Evolutionary conservation across 2,329 filamentous ascomycete species (phyloP).

Genomic region (Sporothrix curviconia): DNA sequence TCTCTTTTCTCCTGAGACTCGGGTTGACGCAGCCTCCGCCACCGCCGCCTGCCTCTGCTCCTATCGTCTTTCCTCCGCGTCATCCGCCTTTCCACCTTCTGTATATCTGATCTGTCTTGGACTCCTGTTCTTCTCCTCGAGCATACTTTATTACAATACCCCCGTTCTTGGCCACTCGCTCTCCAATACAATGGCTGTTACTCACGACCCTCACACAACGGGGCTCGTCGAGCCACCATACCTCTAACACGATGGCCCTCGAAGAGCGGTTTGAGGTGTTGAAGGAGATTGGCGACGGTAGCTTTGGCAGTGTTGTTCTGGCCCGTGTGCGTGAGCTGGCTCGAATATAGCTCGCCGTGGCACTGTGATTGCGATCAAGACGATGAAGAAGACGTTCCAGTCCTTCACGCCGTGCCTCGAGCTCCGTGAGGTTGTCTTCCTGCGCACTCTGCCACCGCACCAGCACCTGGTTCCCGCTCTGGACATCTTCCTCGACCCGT

Average conservation of each 20-base stretch:
- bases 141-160: background rate
- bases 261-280: conserved; percentile 95
- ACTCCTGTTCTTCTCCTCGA: background rate
- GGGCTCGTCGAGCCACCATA: conserved; percentile 50
- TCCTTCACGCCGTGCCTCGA: conserved; percentile 86
- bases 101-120: background rate
- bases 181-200: conserved; percentile 76
- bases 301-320: conserved; percentile 91
- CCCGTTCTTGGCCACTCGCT: too few species aligned
- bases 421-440: conserved; percentile 92
- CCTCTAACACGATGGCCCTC: conserved; percentile 51
- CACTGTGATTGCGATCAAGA: conserved; percentile 96
- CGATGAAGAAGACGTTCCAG: conserved; percentile 99
- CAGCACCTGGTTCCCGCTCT: conserved; percentile 92
- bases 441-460: conserved; percentile 80
- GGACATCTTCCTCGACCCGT: conserved; percentile 96
- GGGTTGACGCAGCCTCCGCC: conserved; percentile 3
- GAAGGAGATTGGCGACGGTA: conserved; percentile 98
- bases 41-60: conserved; percentile 8
- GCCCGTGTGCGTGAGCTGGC: conserved; percentile 88
- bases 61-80: background rate
- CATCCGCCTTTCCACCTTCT: background rate
- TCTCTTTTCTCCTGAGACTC: background rate
- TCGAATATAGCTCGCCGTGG: conserved; percentile 82
- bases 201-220: conserved; percentile 66